Base-by-base conservation (phyloP, 495 filamentous ascomycete genomes). In the Tuber brumale region DNA sequence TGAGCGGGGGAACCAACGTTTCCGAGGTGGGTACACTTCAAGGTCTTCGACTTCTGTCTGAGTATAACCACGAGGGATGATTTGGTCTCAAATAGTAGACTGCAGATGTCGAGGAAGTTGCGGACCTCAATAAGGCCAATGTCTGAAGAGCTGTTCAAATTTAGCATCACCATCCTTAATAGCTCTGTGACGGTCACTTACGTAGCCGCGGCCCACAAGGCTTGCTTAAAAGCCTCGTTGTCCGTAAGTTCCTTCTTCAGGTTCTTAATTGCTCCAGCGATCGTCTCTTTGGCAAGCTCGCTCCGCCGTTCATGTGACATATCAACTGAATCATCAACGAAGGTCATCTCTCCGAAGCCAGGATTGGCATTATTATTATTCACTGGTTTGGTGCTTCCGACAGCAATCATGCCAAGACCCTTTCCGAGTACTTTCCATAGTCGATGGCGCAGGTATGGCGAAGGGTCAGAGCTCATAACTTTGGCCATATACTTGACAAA, bases 61-160 rank as follows among this genome's bases (percentile, higher is more conserved):
- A 97, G 80, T 2, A 84, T 86, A 21, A 96, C 84, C 41, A 88
- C 82, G 61, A 92, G 86, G 7, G 88, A 89, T 35, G 88, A 88
- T 4, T 90, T 86, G 0, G 91, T 85, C 19, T 91, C 89, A 77
- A 92, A 95, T 74, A 99, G 85, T 39, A 93, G 84, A 21, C 85
- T 85, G 82, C 92, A 95, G 61, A 97, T 86, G 76, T 96, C 92
- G 31, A 92, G 85, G 4, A 97, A 85, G 71, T 93, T 90, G n/a
- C 87, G 86, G 44, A 94, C 87, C 81, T 98, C 94, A n/a, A 88
- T 82, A 3, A 92, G 76, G 12, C 89, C 89, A 74, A 93, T 87
- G 44, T 82, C 81, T 0, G 88, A 86, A 0, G 94, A 95, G 57
- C 90, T 89, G 37, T 43, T 18, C 16, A n/a, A 66, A 35, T 66